phyloP scores from a whole-genome alignment of 345 rosid species.

The Brassica cretica region DNA sequence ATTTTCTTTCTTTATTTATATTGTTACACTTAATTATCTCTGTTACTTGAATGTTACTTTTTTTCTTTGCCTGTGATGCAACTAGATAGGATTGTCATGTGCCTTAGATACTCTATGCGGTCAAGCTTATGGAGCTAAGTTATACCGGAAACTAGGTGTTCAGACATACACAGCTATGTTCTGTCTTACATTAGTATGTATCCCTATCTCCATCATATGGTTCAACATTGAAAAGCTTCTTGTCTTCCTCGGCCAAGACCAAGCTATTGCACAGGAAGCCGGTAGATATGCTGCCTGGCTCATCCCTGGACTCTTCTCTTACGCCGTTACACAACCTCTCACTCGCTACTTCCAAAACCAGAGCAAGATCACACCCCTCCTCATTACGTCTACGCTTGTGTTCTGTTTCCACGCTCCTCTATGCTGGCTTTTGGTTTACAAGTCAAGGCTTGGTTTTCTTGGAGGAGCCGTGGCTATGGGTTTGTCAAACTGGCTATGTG shows the following conservation, averaged over 20 bases:
- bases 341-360: conserved; percentile 59
- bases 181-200: conserved; percentile 50
- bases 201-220: conserved; percentile 64
- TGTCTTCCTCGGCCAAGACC: conserved; percentile 56
- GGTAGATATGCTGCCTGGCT: conserved; percentile 58
- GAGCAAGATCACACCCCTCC: conserved; percentile 55
- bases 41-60: neutral
- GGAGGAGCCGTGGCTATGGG: conserved; percentile 63
- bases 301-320: conserved; percentile 59
- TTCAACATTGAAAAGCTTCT: conserved; percentile 54
- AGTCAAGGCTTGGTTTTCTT: conserved; percentile 44
- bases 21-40: conserved; percentile 38
- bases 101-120: conserved; percentile 80
- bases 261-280: conserved; percentile 54
- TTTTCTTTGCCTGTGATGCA: conserved; percentile 8
- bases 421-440: conserved; percentile 60
- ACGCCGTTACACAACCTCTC: conserved; percentile 54
- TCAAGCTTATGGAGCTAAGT: conserved; percentile 79
- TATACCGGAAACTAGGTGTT: conserved; percentile 51
- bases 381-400: conserved; percentile 43
- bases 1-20: neutral
- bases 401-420: conserved; percentile 53
- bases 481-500: conserved; percentile 58
- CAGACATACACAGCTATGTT: conserved; percentile 63
- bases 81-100: conserved; percentile 75